phyloP scores from a whole-genome alignment of 2,329 filamentous ascomycete species.

The Ceratocystis colombiana region DNA sequence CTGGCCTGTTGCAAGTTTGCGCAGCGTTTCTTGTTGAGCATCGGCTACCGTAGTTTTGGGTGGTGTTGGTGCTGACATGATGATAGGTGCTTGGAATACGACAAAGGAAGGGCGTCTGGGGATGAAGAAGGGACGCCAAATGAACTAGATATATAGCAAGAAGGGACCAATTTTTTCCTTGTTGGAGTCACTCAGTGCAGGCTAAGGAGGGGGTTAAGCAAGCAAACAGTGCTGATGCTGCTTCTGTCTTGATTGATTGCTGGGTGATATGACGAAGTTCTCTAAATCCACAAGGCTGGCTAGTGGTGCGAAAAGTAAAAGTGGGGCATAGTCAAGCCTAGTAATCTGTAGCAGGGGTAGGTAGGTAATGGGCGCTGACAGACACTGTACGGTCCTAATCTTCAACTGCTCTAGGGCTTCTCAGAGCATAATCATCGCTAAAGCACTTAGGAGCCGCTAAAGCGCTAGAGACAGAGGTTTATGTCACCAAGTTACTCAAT shows the following conservation, averaged over 20 bases:
- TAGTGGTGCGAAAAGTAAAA: conserved; percentile 5
- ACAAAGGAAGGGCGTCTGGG: neutral
- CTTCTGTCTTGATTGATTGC: neutral
- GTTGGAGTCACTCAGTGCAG: neutral
- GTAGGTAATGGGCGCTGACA: neutral
- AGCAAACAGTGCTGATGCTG: neutral
- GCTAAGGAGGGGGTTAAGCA: neutral
- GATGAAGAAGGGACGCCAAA: neutral
- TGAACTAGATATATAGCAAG: neutral
- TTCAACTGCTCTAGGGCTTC: neutral
- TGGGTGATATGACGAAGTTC: neutral
- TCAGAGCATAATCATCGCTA: neutral
- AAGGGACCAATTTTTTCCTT: neutral
- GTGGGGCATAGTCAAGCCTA: neutral
- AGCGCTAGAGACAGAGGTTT: too few relatives aligned
- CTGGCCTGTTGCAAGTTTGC: conserved; percentile 13
- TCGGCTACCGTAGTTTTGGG: neutral
- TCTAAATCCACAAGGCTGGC: conserved; percentile 3
- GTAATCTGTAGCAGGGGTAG: neutral
- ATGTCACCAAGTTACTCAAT: too few relatives aligned
- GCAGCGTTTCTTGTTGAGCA: conserved; percentile 9
- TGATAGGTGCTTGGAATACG: neutral
- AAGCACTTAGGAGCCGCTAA: neutral
- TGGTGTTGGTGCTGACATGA: conserved; percentile 8
- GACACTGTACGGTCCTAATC: too few relatives aligned